A percentile compares a stretch with the other conserved stretches of the same genome.
Evolutionary conservation across 306 rosid genomes (phyloP).

Genomic region (Benincasa hispida): DNA sequence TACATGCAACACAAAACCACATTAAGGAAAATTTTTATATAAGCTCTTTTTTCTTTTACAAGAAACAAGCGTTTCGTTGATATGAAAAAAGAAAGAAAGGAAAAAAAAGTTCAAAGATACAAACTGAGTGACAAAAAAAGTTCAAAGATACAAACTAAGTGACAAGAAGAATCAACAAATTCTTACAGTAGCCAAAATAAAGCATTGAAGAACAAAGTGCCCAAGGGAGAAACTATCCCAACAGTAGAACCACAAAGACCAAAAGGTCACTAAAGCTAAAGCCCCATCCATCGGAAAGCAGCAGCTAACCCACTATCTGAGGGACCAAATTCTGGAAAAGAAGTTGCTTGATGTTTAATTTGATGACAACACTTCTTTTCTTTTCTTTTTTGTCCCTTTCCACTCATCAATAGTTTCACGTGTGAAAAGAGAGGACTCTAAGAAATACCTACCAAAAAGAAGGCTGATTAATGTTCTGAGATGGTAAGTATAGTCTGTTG

Average conservation of each 20-base stretch:
- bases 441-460: no score
- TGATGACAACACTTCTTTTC: no score
- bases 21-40: slow-evolving; percentile 2
- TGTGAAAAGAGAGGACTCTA: no score
- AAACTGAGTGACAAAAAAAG: background rate
- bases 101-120: background rate
- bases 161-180: background rate
- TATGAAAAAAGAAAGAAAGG: background rate
- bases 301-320: background rate
- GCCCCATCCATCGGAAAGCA: background rate
- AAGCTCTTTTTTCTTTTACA: background rate
- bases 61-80: background rate
- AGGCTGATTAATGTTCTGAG: no score
- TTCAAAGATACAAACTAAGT: background rate
- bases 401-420: no score
- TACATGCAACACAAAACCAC: slow-evolving; percentile 18
- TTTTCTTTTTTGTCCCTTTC: no score
- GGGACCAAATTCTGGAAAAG: background rate
- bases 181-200: background rate
- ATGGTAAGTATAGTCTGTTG: no score
- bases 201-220: background rate
- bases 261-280: background rate
- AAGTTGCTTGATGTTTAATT: no score
- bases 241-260: background rate
- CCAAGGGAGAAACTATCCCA: background rate